phyloP scores from a whole-genome alignment of 495 filamentous ascomycete species.

The Clohesyomyces aquaticus region DNA sequence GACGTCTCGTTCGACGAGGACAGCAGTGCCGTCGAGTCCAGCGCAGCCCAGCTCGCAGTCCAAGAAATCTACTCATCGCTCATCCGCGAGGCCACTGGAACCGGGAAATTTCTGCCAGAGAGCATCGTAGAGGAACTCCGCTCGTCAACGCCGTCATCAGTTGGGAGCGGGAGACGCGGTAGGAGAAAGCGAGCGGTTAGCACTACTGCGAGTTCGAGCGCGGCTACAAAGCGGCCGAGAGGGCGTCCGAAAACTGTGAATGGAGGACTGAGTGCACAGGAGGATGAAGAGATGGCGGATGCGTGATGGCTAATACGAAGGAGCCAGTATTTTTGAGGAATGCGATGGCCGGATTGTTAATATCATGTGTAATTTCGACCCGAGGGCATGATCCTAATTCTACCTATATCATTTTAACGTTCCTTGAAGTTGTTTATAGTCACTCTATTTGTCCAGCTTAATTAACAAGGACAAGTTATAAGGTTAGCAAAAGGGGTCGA shows the following conservation, averaged over 20 bases:
- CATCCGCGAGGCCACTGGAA: constrained; percentile 34
- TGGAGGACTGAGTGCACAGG: neutral
- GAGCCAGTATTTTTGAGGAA: too few species aligned
- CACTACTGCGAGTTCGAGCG: constrained; percentile 3
- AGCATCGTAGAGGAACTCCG: neutral
- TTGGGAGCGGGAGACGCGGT: neutral
- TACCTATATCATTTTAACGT: too few species aligned
- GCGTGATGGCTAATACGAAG: too few species aligned
- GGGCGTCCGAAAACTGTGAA: constrained; percentile 14
- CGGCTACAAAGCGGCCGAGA: constrained; percentile 15
- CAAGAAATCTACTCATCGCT: constrained; percentile 33
- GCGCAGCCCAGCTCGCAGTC: constrained; percentile 27
- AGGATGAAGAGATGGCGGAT: constrained; percentile 7
- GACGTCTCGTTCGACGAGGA: constrained; percentile 15
- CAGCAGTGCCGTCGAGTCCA: neutral
- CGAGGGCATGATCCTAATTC: too few species aligned
- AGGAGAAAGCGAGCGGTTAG: constrained; percentile 26
- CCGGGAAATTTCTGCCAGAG: constrained; percentile 28
- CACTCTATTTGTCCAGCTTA: too few species aligned
- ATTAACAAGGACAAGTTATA: too few species aligned
- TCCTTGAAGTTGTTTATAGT: too few species aligned
- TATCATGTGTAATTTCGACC: too few species aligned
- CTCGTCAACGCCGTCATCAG: constrained; percentile 22
- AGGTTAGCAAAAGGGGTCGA: too few species aligned
- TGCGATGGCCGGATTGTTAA: too few species aligned